Percentiles rank a stretch among this genome's conserved stretches.
Conservation (phyloP, 2,329 filamentous ascomycete species). For the Calonectria ilicicola region DNA sequence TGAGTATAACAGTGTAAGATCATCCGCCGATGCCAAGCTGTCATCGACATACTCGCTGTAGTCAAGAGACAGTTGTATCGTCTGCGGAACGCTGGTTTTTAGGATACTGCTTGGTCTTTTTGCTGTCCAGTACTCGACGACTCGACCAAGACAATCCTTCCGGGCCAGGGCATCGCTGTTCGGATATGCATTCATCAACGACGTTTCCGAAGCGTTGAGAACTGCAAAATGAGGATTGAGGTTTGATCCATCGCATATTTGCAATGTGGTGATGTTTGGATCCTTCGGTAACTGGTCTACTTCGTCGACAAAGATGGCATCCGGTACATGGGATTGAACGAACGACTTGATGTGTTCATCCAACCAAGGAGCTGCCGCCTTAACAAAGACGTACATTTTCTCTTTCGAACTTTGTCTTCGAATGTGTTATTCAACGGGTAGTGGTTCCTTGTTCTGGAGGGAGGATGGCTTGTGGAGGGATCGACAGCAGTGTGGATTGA, state of each 20-base stretch:
- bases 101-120: constrained; percentile 50
- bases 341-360: constrained; percentile 46
- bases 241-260: constrained; percentile 51
- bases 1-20: constrained; percentile 48
- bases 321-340: constrained; percentile 44
- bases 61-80: constrained; percentile 50
- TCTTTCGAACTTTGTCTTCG: not conserved
- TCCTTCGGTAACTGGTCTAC: constrained; percentile 43
- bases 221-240: constrained; percentile 49
- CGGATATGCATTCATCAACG: constrained; percentile 53
- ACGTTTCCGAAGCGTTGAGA: constrained; percentile 43
- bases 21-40: constrained; percentile 50
- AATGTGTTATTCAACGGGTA: not conserved
- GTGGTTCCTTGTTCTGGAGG: not conserved
- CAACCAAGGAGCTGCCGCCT: constrained; percentile 47
- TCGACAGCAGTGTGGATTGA: not conserved
- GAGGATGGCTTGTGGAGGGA: not conserved
- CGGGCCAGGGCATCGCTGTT: constrained; percentile 53
- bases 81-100: constrained; percentile 45
- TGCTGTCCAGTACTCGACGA: constrained; percentile 51
- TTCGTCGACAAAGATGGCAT: constrained; percentile 44
- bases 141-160: constrained; percentile 50
- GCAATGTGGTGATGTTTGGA: constrained; percentile 39
- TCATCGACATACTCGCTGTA: constrained; percentile 55
- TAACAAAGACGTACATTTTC: constrained; percentile 37